Base-by-base conservation (phyloP, 2,329 filamentous ascomycete genomes). In the Hymenoscyphus occultus region DNA sequence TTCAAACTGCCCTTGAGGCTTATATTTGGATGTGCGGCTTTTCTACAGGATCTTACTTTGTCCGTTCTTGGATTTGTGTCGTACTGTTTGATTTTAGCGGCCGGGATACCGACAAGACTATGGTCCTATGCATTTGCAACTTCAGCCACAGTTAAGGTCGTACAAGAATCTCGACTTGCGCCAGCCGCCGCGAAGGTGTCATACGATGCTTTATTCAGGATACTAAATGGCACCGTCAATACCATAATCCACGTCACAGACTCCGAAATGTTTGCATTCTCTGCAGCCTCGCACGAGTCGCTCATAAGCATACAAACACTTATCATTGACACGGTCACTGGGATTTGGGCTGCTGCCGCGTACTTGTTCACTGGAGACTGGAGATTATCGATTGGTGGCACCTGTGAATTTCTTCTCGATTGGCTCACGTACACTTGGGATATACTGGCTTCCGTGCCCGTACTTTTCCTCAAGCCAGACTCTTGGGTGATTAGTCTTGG, bases 41-140 rank as follows among this genome's bases (percentile, higher is more conserved):
- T 96, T 56, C 77, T 93, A 39, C 90, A 96, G 67, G 94, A 98
- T 74, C 78, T 86, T 4, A 83, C 84, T 2, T 82, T 95, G n/a
- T 84, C 91, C 48, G 73, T 86, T 39, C 79, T 86, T 22, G 90
- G 89, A 2, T 79, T 83, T 3, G 75, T 80, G 0, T 85, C 79
- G 1, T 84, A 71, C 54, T 70, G 65, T 48, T 3, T 74, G 2
- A 48, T 74, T 39, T 56, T 63, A 28, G 39, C 72, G 2, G n/a
- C 70, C n/a, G 68, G 65, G 14, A 14, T 68, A 7, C 71, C 69
- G 0, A 22, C 71, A 13, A 63, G 60, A 10, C 9, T 71, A 10
- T 72, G 66, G 65, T 65, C 59, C 16, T 60, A 58, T 31, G 67
- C 64, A 39, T 57, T 54, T 45, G 40, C 51, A 14, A n/a, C 19